Conservation (phyloP, 768 basidiomycete genomes). For the Royoungia palumana region DNA sequence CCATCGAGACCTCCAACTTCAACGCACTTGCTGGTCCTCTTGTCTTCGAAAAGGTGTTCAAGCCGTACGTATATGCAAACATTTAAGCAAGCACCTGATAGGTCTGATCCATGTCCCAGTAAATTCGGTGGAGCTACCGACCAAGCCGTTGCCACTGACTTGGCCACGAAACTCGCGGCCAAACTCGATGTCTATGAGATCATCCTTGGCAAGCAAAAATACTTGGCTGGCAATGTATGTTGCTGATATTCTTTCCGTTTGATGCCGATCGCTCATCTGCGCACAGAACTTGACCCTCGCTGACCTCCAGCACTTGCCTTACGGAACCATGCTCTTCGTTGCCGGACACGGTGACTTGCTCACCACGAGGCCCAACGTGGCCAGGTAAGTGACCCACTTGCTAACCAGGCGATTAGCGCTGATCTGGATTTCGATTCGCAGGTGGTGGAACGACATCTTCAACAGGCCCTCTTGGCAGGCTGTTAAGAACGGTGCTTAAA, state of each 20-base stretch:
- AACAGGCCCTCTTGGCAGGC: constrained; percentile 45
- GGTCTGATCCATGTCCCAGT: neutral
- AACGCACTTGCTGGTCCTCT: constrained; percentile 38
- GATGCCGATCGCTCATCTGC: neutral
- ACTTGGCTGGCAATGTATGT: constrained; percentile 55
- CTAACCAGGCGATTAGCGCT: neutral
- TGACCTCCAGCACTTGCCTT: constrained; percentile 57
- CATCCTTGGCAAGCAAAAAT: constrained; percentile 53
- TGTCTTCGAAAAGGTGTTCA: constrained; percentile 50
- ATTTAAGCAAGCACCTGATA: neutral
- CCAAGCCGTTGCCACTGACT: constrained; percentile 14
- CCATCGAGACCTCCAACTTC: constrained; percentile 53
- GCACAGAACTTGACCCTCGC: constrained; percentile 48
- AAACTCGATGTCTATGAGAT: constrained; percentile 51
- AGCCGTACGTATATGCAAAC: constrained; percentile 35
- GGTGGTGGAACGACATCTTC: constrained; percentile 53
- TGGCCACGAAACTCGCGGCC: constrained; percentile 19
- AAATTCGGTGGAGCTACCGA: constrained; percentile 25
- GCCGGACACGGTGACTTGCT: constrained; percentile 31
- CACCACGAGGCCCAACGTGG: constrained; percentile 39
- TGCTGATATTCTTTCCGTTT: neutral
- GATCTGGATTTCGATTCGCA: constrained; percentile 14
- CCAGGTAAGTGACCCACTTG: constrained; percentile 33
- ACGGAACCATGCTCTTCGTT: constrained; percentile 30
- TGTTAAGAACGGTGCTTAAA: constrained; percentile 37